Conservation (phyloP, 1,139 yeast species). For the Arxiozyma bovina region DNA sequence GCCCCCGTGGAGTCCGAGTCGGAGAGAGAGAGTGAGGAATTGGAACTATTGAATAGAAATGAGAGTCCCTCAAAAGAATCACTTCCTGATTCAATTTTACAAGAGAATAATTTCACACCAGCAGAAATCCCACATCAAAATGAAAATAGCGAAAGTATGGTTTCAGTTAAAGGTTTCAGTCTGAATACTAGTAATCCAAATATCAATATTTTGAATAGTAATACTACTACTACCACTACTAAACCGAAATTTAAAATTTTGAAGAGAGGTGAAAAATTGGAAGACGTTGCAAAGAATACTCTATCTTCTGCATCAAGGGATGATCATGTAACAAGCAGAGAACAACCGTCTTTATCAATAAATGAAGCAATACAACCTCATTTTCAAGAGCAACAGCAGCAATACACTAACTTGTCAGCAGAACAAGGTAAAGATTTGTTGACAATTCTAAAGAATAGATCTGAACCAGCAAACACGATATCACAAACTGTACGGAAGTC, state of each 20-base stretch:
- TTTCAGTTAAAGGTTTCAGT: constrained; percentile 9
- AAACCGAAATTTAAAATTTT: constrained; percentile 29
- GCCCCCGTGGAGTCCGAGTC: background rate
- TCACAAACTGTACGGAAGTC: background rate
- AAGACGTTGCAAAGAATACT: background rate
- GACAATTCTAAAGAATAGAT: constrained; percentile 6
- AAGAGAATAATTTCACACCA: constrained; percentile 15
- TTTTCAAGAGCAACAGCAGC: background rate
- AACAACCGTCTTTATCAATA: background rate
- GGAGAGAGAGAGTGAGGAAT: constrained; percentile 7
- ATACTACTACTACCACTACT: constrained; percentile 10
- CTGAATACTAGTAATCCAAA: constrained; percentile 1
- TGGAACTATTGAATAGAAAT: constrained; percentile 10
- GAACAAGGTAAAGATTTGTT: constrained; percentile 6
- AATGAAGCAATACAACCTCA: background rate
- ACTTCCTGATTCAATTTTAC: constrained; percentile 7
- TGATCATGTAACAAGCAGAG: background rate
- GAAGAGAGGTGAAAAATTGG: constrained; percentile 31
- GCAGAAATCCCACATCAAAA: constrained; percentile 37
- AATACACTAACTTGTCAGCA: background rate
- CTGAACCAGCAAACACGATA: background rate
- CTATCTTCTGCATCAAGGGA: background rate
- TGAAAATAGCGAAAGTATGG: constrained; percentile 18
- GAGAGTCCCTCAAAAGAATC: constrained; percentile 4
- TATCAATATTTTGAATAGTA: background rate